Percentiles rank a stretch among this genome's conserved stretches.
phyloP scores from a whole-genome alignment of 148 eudicot genomes.

The Fallopia convolvulus region DNA sequence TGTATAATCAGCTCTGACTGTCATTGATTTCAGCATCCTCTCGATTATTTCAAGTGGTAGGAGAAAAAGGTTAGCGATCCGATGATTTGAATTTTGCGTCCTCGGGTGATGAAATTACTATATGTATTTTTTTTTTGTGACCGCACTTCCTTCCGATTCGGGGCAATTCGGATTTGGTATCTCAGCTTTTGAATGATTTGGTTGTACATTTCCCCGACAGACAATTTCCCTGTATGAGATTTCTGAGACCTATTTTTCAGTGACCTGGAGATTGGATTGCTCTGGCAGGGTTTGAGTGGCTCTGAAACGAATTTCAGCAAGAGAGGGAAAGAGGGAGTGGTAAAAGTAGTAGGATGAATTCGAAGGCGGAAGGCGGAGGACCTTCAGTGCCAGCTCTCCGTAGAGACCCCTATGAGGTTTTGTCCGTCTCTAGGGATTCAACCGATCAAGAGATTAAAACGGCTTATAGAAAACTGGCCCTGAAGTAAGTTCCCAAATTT shows the following conservation, averaged over 20 bases:
- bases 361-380: conserved; percentile 32
- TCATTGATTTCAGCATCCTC: conserved; percentile 6
- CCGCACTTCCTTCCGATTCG: background rate
- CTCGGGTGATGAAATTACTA: background rate
- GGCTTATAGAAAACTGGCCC: conserved; percentile 91
- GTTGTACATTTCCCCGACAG: conserved; percentile 23
- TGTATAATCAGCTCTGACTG: background rate
- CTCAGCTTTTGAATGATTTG: conserved; percentile 17
- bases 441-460: conserved; percentile 80
- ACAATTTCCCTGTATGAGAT: background rate
- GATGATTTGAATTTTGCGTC: conserved; percentile 10
- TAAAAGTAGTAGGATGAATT: conserved; percentile 38
- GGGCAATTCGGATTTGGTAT: background rate
- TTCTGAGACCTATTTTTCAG: background rate
- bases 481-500: conserved; percentile 44
- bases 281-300: conserved; percentile 17
- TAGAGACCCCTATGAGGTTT: conserved; percentile 83
- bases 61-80: conserved; percentile 6
- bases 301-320: conserved; percentile 6
- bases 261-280: conserved; percentile 15
- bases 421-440: conserved; percentile 60
- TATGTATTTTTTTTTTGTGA: background rate
- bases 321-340: conserved; percentile 13
- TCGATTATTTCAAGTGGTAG: background rate
- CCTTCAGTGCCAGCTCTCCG: conserved; percentile 36